phyloP scores from a whole-genome alignment of 441 rosid species.

The Biscutella laevigata region DNA sequence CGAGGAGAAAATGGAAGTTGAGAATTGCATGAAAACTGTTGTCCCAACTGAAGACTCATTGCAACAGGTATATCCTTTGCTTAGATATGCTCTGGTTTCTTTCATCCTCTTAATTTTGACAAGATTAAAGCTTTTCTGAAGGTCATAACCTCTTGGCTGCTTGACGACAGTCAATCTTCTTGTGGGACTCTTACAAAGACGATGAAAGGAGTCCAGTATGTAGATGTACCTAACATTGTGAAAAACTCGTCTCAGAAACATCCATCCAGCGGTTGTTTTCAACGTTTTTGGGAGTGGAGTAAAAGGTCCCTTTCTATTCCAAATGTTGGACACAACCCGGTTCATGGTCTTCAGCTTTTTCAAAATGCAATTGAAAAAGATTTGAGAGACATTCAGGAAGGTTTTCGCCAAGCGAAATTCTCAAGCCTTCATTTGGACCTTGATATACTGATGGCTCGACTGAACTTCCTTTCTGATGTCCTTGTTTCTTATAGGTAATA shows the following conservation, averaged over 20 bases:
- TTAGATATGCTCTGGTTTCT: constrained; percentile 8
- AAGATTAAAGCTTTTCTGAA: constrained; percentile 22
- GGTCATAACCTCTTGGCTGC: constrained; percentile 60
- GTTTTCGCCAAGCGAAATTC: constrained; percentile 30
- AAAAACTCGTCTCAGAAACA: constrained; percentile 22
- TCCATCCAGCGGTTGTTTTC: constrained; percentile 21
- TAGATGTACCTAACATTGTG: constrained; percentile 21
- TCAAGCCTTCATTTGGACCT: constrained; percentile 30
- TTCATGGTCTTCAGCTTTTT: constrained; percentile 43
- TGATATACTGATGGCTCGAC: constrained; percentile 31
- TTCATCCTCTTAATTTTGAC: constrained; percentile 22
- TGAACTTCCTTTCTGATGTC: constrained; percentile 65
- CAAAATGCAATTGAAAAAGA: constrained; percentile 55
- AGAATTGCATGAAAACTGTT: constrained; percentile 61
- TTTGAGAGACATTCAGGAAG: constrained; percentile 45
- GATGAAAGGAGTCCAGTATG: constrained; percentile 17
- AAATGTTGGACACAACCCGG: constrained; percentile 26
- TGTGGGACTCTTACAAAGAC: constrained; percentile 18
- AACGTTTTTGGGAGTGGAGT: constrained; percentile 28
- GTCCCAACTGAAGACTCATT: constrained; percentile 72
- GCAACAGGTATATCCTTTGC: constrained; percentile 47
- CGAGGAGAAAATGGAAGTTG: constrained; percentile 70
- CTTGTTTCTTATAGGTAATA: constrained; percentile 64
- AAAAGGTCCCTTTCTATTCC: constrained; percentile 15
- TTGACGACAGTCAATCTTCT: constrained; percentile 23